Conservation (phyloP, 306 rosid species). For the Lotus japonicus region DNA sequence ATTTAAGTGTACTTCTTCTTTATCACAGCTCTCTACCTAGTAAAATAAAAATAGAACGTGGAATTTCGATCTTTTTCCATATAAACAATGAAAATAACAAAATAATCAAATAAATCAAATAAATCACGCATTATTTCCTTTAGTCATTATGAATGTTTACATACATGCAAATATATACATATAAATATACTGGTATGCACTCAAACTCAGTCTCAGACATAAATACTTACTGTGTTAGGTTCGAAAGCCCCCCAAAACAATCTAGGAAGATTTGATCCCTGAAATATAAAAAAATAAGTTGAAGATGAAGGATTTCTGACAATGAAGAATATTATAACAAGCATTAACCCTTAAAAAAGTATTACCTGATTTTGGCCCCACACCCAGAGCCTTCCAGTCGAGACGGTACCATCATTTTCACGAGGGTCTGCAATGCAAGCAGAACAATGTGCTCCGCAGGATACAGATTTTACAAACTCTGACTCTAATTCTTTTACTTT, state of each 20-base stretch:
- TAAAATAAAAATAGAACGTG: not conserved
- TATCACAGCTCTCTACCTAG: not conserved
- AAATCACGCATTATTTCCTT: not conserved
- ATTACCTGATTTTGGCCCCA: conserved; percentile 97
- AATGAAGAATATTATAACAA: not conserved
- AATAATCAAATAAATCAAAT: not conserved
- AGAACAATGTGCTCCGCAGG: conserved; percentile 93
- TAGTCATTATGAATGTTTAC: not conserved
- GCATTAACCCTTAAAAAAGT: not conserved
- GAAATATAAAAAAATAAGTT: conserved; percentile 22
- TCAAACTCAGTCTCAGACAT: not conserved
- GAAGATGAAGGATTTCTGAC: not conserved
- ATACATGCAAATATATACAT: not conserved
- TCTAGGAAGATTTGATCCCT: conserved; percentile 93
- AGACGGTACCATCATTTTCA: conserved; percentile 61
- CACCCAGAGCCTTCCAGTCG: conserved; percentile 78
- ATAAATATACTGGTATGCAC: not conserved
- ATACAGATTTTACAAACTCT: conserved; percentile 75
- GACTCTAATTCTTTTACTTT: conserved; percentile 59
- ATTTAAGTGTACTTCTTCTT: not conserved
- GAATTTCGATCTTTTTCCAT: not conserved
- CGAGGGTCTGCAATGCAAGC: conserved; percentile 87
- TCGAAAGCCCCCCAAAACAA: conserved; percentile 80
- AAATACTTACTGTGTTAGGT: conserved; percentile 57
- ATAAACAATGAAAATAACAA: conserved; percentile 4